phyloP scores from a whole-genome alignment of 2,329 filamentous ascomycete genomes.

The Alternaria solani region DNA sequence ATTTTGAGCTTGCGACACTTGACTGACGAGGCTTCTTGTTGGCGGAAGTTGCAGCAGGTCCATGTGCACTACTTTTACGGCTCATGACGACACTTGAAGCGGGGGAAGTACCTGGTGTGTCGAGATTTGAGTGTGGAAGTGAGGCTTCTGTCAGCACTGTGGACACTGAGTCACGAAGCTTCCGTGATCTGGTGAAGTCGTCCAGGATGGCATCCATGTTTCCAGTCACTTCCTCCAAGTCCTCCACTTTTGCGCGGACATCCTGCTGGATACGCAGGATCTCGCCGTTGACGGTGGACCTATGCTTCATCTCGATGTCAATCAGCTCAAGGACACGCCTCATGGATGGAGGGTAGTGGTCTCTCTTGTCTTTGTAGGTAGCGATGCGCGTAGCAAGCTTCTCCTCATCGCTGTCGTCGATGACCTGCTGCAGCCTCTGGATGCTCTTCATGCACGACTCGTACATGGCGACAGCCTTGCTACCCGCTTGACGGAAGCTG shows the following conservation, averaged over 20 bases:
- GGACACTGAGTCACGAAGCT: slow-evolving; percentile 89
- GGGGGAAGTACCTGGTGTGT: slow-evolving; percentile 68
- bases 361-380: slow-evolving; percentile 93
- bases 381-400: slow-evolving; percentile 73
- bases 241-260: slow-evolving; percentile 82
- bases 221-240: slow-evolving; percentile 76
- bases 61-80: slow-evolving; percentile 59
- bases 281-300: slow-evolving; percentile 96
- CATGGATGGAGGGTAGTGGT: slow-evolving; percentile 92
- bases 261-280: slow-evolving; percentile 86
- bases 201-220: slow-evolving; percentile 80
- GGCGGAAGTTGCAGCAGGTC: slow-evolving; percentile 55
- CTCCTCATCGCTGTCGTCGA: slow-evolving; percentile 77
- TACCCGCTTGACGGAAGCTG: slow-evolving; percentile 90
- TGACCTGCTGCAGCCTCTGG: slow-evolving; percentile 78
- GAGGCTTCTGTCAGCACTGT: slow-evolving; percentile 86
- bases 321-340: slow-evolving; percentile 91
- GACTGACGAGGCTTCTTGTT: slow-evolving; percentile 58
- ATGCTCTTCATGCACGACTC: slow-evolving; percentile 92
- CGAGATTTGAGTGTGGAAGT: slow-evolving; percentile 71
- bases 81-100: slow-evolving; percentile 70
- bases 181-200: slow-evolving; percentile 72
- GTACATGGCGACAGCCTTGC: slow-evolving; percentile 95
- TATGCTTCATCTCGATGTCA: slow-evolving; percentile 91
- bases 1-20: slow-evolving; percentile 55